Evolutionary conservation across 2,329 filamentous ascomycete genomes (phyloP).

Genomic region (Dactylellina haptotyla): DNA sequence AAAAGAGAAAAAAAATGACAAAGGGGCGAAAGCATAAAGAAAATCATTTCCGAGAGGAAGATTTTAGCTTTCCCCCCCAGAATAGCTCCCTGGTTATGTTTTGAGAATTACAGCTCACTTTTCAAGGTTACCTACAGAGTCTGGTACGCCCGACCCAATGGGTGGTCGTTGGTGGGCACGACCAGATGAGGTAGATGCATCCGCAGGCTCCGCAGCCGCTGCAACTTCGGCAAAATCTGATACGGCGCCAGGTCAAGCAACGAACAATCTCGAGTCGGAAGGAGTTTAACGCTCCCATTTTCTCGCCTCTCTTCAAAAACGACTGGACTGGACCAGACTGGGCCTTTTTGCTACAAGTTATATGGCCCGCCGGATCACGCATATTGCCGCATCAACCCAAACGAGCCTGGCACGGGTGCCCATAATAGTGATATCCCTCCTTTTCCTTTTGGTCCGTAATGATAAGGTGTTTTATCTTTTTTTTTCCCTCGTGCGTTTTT

Average conservation of each 20-base stretch:
- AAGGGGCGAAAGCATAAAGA: slow-evolving; percentile 31
- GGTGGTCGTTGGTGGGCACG: slow-evolving; percentile 54
- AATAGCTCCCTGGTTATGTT: background rate
- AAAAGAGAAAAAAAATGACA: slow-evolving; percentile 23
- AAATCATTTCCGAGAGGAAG: slow-evolving; percentile 36
- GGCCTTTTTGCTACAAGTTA: slow-evolving; percentile 14
- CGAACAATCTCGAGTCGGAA: slow-evolving; percentile 4
- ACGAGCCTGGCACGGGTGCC: slow-evolving; percentile 27
- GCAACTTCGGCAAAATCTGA: slow-evolving; percentile 11
- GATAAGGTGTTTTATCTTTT: slow-evolving; percentile 41
- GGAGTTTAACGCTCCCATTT: no score
- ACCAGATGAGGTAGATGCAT: slow-evolving; percentile 54
- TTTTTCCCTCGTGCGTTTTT: background rate
- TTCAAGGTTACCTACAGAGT: slow-evolving; percentile 52
- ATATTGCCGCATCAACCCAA: slow-evolving; percentile 30
- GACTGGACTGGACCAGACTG: background rate
- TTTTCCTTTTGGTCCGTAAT: slow-evolving; percentile 35
- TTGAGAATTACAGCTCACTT: slow-evolving; percentile 53
- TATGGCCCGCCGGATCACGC: slow-evolving; percentile 41
- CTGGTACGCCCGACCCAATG: slow-evolving; percentile 54
- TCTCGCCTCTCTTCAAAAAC: no score
- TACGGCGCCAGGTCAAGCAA: slow-evolving; percentile 8
- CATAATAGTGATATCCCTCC: slow-evolving; percentile 29
- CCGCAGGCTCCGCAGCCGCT: slow-evolving; percentile 27
- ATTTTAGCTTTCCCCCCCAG: slow-evolving; percentile 39